Conservation (phyloP, 768 basidiomycete genomes). For the Mycena olivaceomarginata region DNA sequence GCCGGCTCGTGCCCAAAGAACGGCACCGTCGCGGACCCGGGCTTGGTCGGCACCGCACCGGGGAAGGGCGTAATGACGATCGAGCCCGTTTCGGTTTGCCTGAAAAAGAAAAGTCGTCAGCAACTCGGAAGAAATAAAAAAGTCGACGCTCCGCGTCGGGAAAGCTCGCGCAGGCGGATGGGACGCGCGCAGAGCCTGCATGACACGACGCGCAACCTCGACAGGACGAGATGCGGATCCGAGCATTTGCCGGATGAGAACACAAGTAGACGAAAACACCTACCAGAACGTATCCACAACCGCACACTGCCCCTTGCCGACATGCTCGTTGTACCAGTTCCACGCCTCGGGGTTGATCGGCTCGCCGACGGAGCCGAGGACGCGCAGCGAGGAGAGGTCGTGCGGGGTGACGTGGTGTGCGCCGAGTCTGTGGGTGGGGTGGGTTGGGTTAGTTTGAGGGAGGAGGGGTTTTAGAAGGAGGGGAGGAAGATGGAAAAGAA, state of each 20-base stretch:
- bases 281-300: conserved; percentile 95
- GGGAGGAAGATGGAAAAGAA: no score
- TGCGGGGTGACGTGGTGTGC: conserved; percentile 89
- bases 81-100: conserved; percentile 99
- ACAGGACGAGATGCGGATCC: no score
- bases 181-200: no score
- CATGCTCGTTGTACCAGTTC: conserved; percentile 99
- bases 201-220: no score
- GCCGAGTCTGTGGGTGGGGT: conserved; percentile 72
- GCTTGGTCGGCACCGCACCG: conserved; percentile 96
- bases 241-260: no score
- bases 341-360: conserved; percentile 99
- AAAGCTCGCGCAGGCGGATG: no score
- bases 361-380: conserved; percentile 96
- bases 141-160: no score
- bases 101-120: conserved; percentile 47
- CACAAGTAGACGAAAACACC: not conserved
- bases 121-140: no score
- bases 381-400: conserved; percentile 89
- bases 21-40: conserved; percentile 97
- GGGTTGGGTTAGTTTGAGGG: not conserved
- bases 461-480: not conserved
- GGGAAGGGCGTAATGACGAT: conserved; percentile 97
- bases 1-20: conserved; percentile 97
- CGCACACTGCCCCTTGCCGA: conserved; percentile 91